Percentiles rank a stretch among this genome's conserved stretches.
These are phyloP conservation scores for Polygonum aviculare DNA, from an alignment of 148 eudicot species.

Conservation along the genomic window DNA sequence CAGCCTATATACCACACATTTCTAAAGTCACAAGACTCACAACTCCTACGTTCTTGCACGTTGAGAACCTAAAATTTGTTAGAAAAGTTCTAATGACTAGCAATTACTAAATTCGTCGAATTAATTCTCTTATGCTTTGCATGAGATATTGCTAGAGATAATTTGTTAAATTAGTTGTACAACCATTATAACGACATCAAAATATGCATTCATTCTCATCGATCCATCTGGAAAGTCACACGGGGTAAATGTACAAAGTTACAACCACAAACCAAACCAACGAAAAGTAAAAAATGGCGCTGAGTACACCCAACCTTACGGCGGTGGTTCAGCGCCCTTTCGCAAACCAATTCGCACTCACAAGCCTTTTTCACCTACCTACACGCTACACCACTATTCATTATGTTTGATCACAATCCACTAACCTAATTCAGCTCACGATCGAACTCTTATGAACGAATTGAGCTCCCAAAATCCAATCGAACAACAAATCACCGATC, in stretches of 20 bases:
- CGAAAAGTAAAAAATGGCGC: background rate
- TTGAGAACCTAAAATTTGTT: too few relatives aligned
- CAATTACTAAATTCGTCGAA: too few relatives aligned
- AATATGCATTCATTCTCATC: background rate
- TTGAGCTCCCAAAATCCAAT: background rate
- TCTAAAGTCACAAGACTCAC: too few relatives aligned
- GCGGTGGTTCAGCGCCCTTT: background rate
- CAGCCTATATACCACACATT: background rate
- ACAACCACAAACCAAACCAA: background rate
- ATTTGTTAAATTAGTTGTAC: background rate
- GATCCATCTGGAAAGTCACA: background rate
- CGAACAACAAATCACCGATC: constrained; percentile 7
- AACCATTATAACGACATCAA: background rate
- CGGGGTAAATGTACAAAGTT: background rate
- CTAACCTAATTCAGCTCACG: background rate
- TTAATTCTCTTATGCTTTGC: too few relatives aligned
- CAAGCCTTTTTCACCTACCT: background rate
- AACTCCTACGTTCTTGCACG: too few relatives aligned
- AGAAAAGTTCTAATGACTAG: too few relatives aligned
- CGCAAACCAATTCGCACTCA: background rate
- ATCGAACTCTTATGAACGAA: background rate
- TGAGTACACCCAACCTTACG: constrained; percentile 3
- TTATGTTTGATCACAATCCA: background rate
- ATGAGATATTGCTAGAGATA: too few relatives aligned
- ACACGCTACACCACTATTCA: background rate